phyloP scores from a whole-genome alignment of 1,284 basidiomycete genomes.

The Fomitiporia mediterranea region DNA sequence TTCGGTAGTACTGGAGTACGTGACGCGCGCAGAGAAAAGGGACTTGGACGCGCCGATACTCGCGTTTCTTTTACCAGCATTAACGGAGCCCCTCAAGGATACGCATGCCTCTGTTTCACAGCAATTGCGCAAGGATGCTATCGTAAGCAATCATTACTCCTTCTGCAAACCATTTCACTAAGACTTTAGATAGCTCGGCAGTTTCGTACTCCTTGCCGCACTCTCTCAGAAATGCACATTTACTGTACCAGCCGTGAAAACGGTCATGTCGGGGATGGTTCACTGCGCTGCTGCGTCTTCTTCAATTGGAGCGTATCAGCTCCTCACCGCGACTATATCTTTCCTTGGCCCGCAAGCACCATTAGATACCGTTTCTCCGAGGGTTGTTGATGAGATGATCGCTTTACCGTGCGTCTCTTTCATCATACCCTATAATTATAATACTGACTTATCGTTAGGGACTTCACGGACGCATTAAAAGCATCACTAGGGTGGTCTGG shows the following conservation, averaged over 20 bases:
- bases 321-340: conserved; percentile 53
- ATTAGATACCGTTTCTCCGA: conserved; percentile 41
- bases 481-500: conserved; percentile 44
- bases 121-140: conserved; percentile 41
- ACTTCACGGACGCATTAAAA: conserved; percentile 44
- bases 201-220: conserved; percentile 63
- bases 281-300: conserved; percentile 35
- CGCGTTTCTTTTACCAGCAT: conserved; percentile 56
- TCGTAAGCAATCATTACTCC: conserved; percentile 38
- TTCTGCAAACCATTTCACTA: not conserved
- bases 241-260: conserved; percentile 49
- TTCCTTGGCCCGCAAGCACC: conserved; percentile 55
- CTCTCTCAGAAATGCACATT: conserved; percentile 62
- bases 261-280: conserved; percentile 53
- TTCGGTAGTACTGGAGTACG: conserved; percentile 75
- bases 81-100: conserved; percentile 51
- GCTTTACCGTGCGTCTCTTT: conserved; percentile 35
- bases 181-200: conserved; percentile 50
- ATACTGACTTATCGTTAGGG: conserved; percentile 37
- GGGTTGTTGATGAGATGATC: conserved; percentile 39
- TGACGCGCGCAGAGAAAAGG: conserved; percentile 46
- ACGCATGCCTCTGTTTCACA: conserved; percentile 24
- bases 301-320: conserved; percentile 39
- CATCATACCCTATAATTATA: not conserved
- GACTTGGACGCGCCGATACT: conserved; percentile 57